phyloP scores from a whole-genome alignment of 129 eudicot genomes.

The Helichrysum umbraculigerum region DNA sequence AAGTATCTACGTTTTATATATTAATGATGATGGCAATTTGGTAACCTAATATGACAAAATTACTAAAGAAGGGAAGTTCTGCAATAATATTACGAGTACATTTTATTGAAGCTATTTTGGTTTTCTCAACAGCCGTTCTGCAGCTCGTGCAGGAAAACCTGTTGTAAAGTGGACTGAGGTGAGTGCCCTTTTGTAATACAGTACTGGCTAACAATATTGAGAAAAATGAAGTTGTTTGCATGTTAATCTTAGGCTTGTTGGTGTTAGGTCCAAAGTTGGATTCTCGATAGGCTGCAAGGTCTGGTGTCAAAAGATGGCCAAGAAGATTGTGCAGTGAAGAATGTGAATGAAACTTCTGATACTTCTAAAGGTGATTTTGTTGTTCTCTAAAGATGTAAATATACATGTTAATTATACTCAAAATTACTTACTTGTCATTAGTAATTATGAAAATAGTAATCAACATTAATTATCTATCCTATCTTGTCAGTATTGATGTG shows the following conservation, averaged over 20 bases:
- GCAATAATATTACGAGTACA: not conserved
- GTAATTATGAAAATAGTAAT: not conserved
- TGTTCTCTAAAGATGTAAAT: not conserved
- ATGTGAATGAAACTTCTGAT: constrained; percentile 32
- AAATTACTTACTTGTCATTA: constrained; percentile 3
- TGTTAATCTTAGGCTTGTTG: not conserved
- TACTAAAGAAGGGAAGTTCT: not conserved
- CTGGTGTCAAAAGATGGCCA: constrained; percentile 36
- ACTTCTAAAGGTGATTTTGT: constrained; percentile 42
- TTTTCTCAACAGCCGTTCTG: constrained; percentile 52
- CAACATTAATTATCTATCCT: not conserved
- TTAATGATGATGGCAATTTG: not conserved
- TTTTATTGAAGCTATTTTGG: constrained; percentile 9
- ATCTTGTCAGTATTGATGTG: not conserved
- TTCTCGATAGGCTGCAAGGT: constrained; percentile 45
- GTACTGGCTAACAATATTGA: not conserved
- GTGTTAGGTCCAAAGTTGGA: constrained; percentile 69
- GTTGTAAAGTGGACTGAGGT: constrained; percentile 77
- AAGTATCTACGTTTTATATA: not conserved
- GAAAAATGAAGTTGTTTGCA: constrained; percentile 9
- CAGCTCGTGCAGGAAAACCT: constrained; percentile 84
- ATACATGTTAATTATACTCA: not conserved
- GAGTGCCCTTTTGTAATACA: constrained; percentile 7
- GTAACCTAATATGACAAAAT: not conserved
- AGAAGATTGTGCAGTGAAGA: constrained; percentile 35